Percentiles rank a stretch among this genome's conserved stretches.
Conservation (phyloP, 176 grass and related monocot species). For the Aegilops speltoides region DNA sequence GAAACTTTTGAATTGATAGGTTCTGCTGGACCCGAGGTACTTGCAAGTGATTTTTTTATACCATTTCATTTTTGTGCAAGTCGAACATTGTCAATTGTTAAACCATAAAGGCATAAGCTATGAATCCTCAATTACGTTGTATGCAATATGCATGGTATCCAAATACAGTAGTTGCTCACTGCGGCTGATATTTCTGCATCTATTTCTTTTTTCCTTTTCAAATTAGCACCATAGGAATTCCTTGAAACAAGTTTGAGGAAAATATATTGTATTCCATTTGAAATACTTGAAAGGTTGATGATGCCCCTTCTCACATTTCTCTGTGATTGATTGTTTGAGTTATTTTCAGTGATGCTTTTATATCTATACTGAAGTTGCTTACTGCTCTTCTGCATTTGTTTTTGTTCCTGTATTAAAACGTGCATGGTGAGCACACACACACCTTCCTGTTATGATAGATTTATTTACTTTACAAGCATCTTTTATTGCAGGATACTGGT, state of each 20-base stretch:
- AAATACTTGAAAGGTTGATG: not conserved
- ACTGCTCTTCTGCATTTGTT: not conserved
- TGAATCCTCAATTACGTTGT: not conserved
- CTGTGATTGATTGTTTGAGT: not conserved
- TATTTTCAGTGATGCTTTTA: not conserved
- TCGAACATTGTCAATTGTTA: conserved; percentile 11
- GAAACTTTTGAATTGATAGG: conserved; percentile 99
- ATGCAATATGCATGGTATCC: conserved; percentile 16
- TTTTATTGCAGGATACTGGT: conserved; percentile 50
- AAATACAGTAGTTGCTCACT: not conserved
- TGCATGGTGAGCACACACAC: not conserved
- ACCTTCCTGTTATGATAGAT: not conserved
- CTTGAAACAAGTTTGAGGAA: not conserved
- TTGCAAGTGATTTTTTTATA: conserved; percentile 10
- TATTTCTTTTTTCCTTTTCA: conserved; percentile 5
- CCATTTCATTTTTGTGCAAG: not conserved
- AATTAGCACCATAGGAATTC: conserved; percentile 3
- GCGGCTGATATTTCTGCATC: not conserved
- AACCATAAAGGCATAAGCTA: conserved; percentile 1
- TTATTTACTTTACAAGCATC: not conserved
- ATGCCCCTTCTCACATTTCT: not conserved
- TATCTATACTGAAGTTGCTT: conserved; percentile 17
- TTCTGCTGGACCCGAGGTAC: conserved; percentile 90
- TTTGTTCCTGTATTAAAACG: not conserved
- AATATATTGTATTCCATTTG: not conserved